phyloP scores from a whole-genome alignment of 129 eudicot species.

The Dittrichia graveolens region DNA sequence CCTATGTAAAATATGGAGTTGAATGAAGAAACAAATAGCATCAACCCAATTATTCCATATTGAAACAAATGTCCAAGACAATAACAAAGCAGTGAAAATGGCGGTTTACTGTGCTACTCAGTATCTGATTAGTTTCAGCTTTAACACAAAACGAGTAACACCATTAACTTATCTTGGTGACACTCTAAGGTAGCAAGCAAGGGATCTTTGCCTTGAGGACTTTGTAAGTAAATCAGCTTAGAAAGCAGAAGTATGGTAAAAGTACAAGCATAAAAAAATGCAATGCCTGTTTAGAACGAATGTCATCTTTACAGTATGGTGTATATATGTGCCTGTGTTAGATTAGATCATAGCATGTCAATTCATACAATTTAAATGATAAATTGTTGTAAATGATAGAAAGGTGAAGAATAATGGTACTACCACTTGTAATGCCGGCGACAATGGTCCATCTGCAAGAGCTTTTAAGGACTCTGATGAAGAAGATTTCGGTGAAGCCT shows the following conservation, averaged over 20 bases:
- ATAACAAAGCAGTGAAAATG: no score
- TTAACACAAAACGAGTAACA: slow-evolving; percentile 3
- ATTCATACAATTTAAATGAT: background rate
- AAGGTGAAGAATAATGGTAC: background rate
- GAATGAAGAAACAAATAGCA: no score
- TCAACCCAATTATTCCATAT: no score
- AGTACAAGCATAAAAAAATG: background rate
- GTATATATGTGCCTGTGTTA: background rate
- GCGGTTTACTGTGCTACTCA: no score
- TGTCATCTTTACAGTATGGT: no score
- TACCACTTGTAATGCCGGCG: slow-evolving; percentile 43
- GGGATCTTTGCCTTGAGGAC: no score
- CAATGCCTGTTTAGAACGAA: background rate
- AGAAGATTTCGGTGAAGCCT: slow-evolving; percentile 53
- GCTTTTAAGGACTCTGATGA: slow-evolving; percentile 47
- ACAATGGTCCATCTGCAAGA: slow-evolving; percentile 43
- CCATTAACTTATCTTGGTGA: background rate
- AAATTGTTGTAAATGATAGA: background rate
- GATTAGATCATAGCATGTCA: slow-evolving; percentile 10
- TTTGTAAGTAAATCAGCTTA: background rate
- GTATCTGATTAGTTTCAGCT: background rate
- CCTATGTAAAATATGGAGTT: no score
- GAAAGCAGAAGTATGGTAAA: background rate
- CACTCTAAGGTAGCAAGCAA: background rate
- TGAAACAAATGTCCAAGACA: no score